Conservation (phyloP, 305 asterid genomes). For the Salvia sclarea region DNA sequence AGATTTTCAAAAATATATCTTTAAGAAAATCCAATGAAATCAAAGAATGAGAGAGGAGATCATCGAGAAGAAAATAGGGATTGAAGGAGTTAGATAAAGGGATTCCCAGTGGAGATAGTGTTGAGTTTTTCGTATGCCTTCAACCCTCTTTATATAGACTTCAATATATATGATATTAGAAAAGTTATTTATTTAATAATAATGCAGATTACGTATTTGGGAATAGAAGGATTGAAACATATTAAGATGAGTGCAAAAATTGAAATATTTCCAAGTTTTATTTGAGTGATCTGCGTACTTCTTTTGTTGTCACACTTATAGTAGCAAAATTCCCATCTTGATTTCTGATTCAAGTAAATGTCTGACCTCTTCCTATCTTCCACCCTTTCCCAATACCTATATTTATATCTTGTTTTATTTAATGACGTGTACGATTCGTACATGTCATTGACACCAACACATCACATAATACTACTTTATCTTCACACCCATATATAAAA, state of each 20-base stretch:
- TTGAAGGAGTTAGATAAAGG: not conserved
- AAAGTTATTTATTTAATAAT: too few species aligned
- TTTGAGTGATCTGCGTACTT: not conserved
- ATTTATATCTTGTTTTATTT: not conserved
- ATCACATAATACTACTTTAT: too few species aligned
- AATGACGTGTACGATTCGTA: not conserved
- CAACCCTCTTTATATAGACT: not conserved
- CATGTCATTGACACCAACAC: not conserved
- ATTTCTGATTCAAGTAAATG: not conserved
- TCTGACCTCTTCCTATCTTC: not conserved
- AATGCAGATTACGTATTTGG: not conserved
- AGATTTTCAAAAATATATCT: too few species aligned
- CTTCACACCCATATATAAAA: too few species aligned
- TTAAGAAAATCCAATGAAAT: too few species aligned
- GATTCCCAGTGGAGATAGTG: not conserved
- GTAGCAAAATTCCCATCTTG: not conserved
- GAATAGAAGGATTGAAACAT: not conserved
- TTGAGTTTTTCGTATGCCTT: not conserved
- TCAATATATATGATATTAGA: too few species aligned
- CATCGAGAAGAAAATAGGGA: not conserved
- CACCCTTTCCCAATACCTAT: not conserved
- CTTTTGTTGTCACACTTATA: not conserved
- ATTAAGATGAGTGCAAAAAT: too few species aligned
- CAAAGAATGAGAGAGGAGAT: not conserved
- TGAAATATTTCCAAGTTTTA: not conserved